Evolutionary conservation across 345 rosid genomes (phyloP).

Genomic region (Eucalyptus erythrocorys): DNA sequence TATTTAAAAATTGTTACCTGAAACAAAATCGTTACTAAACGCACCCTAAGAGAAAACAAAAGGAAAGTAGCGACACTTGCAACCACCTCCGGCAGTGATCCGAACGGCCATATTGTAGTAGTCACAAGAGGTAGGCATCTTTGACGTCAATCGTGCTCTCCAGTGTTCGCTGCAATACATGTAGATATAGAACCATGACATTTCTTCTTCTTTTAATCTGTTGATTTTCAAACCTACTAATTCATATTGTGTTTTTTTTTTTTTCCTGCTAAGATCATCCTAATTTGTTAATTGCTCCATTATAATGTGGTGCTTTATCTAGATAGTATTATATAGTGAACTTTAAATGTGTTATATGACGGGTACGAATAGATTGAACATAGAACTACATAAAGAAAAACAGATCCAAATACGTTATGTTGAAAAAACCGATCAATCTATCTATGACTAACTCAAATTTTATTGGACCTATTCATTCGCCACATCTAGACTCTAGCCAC

Average conservation of each 20-base stretch:
- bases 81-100: fast-evolving
- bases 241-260: no score
- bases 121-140: not conserved
- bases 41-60: no score
- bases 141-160: not conserved
- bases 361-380: not conserved
- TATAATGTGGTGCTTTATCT: not conserved
- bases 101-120: not conserved
- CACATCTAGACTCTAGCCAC: no score
- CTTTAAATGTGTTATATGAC: not conserved
- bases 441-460: not conserved
- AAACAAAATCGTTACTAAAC: fast-evolving
- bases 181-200: not conserved
- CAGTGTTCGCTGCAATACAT: not conserved
- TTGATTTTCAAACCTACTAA: not conserved
- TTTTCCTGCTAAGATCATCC: not conserved
- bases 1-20: fast-evolving
- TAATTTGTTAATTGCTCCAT: not conserved
- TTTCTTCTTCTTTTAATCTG: not conserved
- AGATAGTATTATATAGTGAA: not conserved
- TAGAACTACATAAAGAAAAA: not conserved
- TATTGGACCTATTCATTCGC: not conserved
- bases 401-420: no score
- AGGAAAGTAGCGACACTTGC: no score
- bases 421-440: no score